phyloP scores from a whole-genome alignment of 2,329 filamentous ascomycete genomes.

The Colletotrichum cordylinicola region DNA sequence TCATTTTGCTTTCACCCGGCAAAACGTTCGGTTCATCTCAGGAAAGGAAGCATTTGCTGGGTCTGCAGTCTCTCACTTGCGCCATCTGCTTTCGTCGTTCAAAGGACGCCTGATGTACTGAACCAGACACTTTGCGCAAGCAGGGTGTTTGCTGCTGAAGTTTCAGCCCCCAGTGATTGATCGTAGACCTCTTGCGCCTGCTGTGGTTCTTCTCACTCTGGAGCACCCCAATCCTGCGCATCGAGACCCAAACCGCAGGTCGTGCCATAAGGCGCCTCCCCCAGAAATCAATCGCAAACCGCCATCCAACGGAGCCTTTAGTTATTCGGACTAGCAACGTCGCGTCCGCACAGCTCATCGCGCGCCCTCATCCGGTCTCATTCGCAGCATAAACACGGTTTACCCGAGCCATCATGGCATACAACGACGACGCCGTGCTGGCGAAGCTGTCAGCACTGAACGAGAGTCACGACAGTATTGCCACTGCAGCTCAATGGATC shows the following conservation, averaged over 20 bases:
- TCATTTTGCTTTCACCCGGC: background rate
- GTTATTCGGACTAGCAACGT: background rate
- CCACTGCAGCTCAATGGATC: conserved; percentile 97
- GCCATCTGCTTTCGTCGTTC: background rate
- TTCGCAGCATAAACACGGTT: background rate
- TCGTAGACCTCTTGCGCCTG: conserved; percentile 9
- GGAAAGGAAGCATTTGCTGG: background rate
- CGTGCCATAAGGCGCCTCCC: conserved; percentile 1
- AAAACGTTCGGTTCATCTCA: background rate
- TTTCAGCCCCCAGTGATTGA: conserved; percentile 8
- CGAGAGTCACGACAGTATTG: conserved; percentile 96
- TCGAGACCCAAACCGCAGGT: background rate
- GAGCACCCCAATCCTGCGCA: background rate
- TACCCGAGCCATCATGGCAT: conserved; percentile 71
- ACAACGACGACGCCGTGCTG: conserved; percentile 93
- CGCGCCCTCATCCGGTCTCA: background rate
- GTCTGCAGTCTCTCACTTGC: background rate
- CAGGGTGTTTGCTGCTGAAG: conserved; percentile 17
- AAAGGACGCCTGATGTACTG: conserved; percentile 7
- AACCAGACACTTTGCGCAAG: conserved; percentile 6
- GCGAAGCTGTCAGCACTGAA: conserved; percentile 95
- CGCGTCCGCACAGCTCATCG: background rate
- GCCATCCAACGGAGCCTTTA: background rate
- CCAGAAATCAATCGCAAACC: background rate
- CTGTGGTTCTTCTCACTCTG: background rate